Evolutionary conservation across 495 filamentous ascomycete genomes (phyloP).

Genomic region (Tuber melanosporum): DNA sequence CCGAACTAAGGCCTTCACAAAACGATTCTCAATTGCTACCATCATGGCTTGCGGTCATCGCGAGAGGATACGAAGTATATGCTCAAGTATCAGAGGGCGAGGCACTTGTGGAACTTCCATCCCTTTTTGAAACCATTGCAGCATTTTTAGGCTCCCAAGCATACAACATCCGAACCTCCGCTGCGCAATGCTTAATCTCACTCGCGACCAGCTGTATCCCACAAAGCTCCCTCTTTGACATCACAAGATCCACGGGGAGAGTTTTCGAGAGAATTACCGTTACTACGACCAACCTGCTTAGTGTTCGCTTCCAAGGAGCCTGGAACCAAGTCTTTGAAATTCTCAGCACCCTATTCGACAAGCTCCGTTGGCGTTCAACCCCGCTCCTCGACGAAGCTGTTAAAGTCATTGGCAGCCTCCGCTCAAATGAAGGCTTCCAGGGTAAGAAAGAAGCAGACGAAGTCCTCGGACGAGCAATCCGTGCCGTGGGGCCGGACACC

Average conservation of each 20-base stretch:
- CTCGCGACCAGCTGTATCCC: slow-evolving; percentile 86
- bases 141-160: slow-evolving; percentile 76
- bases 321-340: slow-evolving; percentile 96
- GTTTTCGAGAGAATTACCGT: slow-evolving; percentile 67
- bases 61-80: slow-evolving; percentile 87
- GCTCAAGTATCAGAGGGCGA: slow-evolving; percentile 77
- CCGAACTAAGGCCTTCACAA: slow-evolving; percentile 77
- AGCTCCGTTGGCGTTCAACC: slow-evolving; percentile 72
- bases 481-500: slow-evolving; percentile 77
- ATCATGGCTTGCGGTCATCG: slow-evolving; percentile 92
- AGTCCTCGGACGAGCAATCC: slow-evolving; percentile 77
- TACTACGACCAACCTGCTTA: slow-evolving; percentile 63
- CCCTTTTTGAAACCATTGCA: slow-evolving; percentile 68
- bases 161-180: slow-evolving; percentile 84
- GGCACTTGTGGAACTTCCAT: slow-evolving; percentile 80
- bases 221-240: slow-evolving; percentile 67
- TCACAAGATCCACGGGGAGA: slow-evolving; percentile 83
- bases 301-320: slow-evolving; percentile 82
- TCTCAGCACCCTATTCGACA: slow-evolving; percentile 75
- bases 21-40: slow-evolving; percentile 89
- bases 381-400: slow-evolving; percentile 69
- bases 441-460: slow-evolving; percentile 92
- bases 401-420: slow-evolving; percentile 74
- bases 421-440: slow-evolving; percentile 78
- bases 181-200: slow-evolving; percentile 88